Evolutionary conservation across 2,329 filamentous ascomycete species (phyloP), one percentile per base, ranked within the genome.

Genomic region (Fusarium dimerum): DNA sequence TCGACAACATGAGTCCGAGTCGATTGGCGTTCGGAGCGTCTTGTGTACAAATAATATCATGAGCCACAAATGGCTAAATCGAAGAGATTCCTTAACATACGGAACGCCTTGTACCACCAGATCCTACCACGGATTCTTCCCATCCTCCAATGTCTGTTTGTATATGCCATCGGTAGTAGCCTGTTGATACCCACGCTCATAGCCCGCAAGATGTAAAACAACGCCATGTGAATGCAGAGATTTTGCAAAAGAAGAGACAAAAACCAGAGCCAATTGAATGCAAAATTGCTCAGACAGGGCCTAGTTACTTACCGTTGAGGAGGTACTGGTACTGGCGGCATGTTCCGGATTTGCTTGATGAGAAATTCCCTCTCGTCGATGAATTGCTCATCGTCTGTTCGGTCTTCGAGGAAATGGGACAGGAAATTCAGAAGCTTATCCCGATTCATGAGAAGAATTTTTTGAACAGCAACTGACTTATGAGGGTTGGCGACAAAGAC

Each of bases 401-500:
- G 84, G 67, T 97, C 94, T 67, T 96, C 92, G 34, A 99, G 80
- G 68, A 99, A 99, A 57, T 89, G 88, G 8, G 91, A 90, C 47
- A 99, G 75, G 72, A 99, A 99, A 56, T 85, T 87, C 46, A 99
- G 78, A 16, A 99, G 80, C 65, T 93, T 90, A 59, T 97, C 92
- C 52, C 92, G 86, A 70, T 99, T 99, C 83, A 96, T 97, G 62
- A 97, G 87, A 59, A 99, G 77, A 66, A 99, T 96, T 69, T 93
- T 90, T 70, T 96, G 92, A 45, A 99, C 94, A 34, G 92, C 90
- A 55, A 93, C 80, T n/a, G 91, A 96, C 76, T 99, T 99, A 78
- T 97, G 92, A 8, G 94, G 94, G 70, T 99, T 99, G 54, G 94
- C 94, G 48, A 97, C 94, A 73, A 99, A 99, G 57, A 99, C 93